These are phyloP conservation scores for Aaosphaeria pasadenensis DNA, from an alignment of 2,329 filamentous ascomycete genomes.

Conservation along the genomic window DNA sequence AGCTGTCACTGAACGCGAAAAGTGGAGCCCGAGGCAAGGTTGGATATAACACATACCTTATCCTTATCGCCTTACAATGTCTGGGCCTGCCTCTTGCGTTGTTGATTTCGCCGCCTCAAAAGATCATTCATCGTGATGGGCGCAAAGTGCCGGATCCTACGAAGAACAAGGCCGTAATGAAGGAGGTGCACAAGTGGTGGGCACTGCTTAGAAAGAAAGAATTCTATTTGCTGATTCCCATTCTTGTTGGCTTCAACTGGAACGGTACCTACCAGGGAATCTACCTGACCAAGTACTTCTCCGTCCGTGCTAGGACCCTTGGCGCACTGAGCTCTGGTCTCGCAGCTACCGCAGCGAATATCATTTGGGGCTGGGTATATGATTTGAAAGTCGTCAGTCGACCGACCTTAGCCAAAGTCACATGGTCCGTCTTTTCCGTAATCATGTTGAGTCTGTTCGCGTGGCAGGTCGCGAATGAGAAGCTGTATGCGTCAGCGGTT, in stretches of 20 bases:
- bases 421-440: slow-evolving; percentile 42
- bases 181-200: slow-evolving; percentile 37
- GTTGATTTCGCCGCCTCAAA: slow-evolving; percentile 45
- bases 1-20: slow-evolving; percentile 49
- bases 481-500: slow-evolving; percentile 41
- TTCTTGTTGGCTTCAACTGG: slow-evolving; percentile 52
- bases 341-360: slow-evolving; percentile 45
- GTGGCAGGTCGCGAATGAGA: slow-evolving; percentile 51
- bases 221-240: slow-evolving; percentile 49
- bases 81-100: slow-evolving; percentile 47
- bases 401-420: slow-evolving; percentile 40
- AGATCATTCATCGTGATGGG: slow-evolving; percentile 44
- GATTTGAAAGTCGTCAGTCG: slow-evolving; percentile 44
- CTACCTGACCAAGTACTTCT: slow-evolving; percentile 54
- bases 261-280: slow-evolving; percentile 52
- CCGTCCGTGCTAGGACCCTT: slow-evolving; percentile 48
- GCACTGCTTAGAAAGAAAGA: slow-evolving; percentile 43
- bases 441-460: slow-evolving; percentile 45
- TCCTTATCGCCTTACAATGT: slow-evolving; percentile 45
- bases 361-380: slow-evolving; percentile 52
- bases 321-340: slow-evolving; percentile 47
- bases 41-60: slow-evolving; percentile 40
- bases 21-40: slow-evolving; percentile 46
- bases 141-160: slow-evolving; percentile 29
- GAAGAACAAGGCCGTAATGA: slow-evolving; percentile 38